Base-by-base conservation (phyloP, 345 rosid genomes). In the Adansonia digitata region DNA sequence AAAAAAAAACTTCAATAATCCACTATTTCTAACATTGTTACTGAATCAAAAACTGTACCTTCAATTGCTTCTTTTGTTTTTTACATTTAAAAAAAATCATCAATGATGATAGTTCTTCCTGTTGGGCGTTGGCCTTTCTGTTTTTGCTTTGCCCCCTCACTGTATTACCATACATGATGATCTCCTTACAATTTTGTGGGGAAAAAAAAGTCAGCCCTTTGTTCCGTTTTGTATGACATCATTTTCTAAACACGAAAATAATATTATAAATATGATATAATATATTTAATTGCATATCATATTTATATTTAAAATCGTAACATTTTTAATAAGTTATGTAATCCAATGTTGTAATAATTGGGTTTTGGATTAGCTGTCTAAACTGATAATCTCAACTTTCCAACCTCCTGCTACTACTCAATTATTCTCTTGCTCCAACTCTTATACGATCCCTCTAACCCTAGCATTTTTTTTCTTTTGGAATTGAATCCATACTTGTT, bases 121-220 rank as follows among this genome's bases (percentile, higher is more conserved):
- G 84, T 82, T 81, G 75, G 79, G 8, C 46, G n/a, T n/a, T n/a
- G n/a, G n/a, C 43, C 69, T 73, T 78, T 78, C 65, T 64, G 79
- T 64, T 79, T 79, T 78, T 52, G 37, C 63, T 27, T 35, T 62
- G 46, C 46, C 26, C 66, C 34, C 2, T 13, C 37, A 1, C 63
- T 59, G 8, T 57, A 12, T 9, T 17, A 13, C 37, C 5, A 14
- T 22, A 43, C n/a, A n/a, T n/a, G 70, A 52, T 31, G 78, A 82
- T 80, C 85, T 84, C 2, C 89, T 86, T 85, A 84, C 85, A 81
- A 80, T 89, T 89, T 87, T 74, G 90, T 81, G 89, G 77, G 46
- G 11, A 42, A 10, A 84, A 71, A 82, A 88, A 81, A 83, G 83
- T 78, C 74, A 34, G 74, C 24, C 77, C 2, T 79, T 81, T 82